Percentiles rank a stretch among this genome's conserved stretches.
Conservation (phyloP, 2,329 filamentous ascomycete genomes). For the Ascochyta lentis region DNA sequence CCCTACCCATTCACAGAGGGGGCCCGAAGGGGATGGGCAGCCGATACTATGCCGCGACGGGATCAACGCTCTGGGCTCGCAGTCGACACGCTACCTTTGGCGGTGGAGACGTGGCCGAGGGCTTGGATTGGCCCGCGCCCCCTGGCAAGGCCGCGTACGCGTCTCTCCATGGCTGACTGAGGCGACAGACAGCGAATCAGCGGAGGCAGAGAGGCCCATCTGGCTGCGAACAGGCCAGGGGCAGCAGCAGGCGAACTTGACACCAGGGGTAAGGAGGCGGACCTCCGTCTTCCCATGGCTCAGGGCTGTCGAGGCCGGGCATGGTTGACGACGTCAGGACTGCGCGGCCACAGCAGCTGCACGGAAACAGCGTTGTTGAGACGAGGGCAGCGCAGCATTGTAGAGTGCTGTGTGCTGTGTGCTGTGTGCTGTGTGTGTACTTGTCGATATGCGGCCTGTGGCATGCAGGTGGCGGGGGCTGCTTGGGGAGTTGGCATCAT, state of each 20-base stretch:
- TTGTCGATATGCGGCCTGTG: not conserved
- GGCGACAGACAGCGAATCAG: conserved; percentile 15
- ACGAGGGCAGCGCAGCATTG: conserved; percentile 22
- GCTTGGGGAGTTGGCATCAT: conserved; percentile 1
- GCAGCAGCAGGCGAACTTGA: conserved; percentile 15
- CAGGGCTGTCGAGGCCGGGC: no score
- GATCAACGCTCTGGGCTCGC: conserved; percentile 10
- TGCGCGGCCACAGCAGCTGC: not conserved
- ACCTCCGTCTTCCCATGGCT: not conserved
- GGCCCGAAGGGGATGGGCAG: not conserved
- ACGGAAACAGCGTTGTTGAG: conserved; percentile 23
- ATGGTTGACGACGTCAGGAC: conserved; percentile 7
- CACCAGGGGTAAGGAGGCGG: conserved; percentile 14
- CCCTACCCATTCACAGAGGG: not conserved
- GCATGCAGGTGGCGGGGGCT: conserved; percentile 31
- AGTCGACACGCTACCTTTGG: conserved; percentile 8
- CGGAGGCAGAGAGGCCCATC: not conserved
- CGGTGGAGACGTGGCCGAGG: conserved; percentile 2
- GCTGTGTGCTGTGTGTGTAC: no score
- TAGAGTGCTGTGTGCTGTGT: conserved; percentile 2
- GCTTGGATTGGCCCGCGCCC: conserved; percentile 11
- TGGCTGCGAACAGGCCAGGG: conserved; percentile 22
- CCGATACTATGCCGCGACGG: conserved; percentile 8
- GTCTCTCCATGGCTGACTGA: conserved; percentile 7
- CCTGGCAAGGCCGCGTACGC: conserved; percentile 11